These are phyloP conservation scores for Tetramitus jugosus DNA, from an alignment of 208 protist genomes.

Conservation along the genomic window DNA sequence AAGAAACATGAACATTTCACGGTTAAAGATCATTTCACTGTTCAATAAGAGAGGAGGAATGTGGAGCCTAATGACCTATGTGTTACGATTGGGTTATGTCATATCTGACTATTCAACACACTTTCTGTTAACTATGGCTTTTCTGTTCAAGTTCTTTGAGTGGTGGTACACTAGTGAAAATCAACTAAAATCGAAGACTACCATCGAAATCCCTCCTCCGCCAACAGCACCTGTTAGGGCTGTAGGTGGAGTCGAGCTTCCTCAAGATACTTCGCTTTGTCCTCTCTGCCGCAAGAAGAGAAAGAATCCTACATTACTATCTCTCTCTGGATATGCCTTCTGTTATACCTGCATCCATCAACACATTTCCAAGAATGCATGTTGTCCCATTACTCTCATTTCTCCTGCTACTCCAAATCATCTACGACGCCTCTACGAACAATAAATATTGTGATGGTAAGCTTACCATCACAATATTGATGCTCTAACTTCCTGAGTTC, in stretches of 20 bases:
- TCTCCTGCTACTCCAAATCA: background rate
- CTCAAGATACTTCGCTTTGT: background rate
- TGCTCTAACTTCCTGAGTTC: no score
- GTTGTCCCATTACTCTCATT: background rate
- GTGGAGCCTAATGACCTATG: background rate
- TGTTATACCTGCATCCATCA: conserved; percentile 11
- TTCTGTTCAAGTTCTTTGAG: conserved; percentile 16
- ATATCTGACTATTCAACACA: conserved; percentile 17
- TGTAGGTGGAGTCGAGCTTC: background rate
- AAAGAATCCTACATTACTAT: background rate
- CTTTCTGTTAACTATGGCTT: background rate
- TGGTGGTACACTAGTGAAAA: conserved; percentile 7
- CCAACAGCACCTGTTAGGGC: background rate
- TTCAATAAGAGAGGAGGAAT: background rate
- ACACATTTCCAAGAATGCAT: background rate
- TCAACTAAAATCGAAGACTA: background rate
- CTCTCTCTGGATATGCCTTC: conserved; percentile 18
- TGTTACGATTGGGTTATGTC: background rate
- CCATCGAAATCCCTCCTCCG: background rate
- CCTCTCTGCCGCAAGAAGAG: background rate
- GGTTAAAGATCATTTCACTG: background rate
- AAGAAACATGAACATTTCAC: background rate
- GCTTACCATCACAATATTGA: no score
- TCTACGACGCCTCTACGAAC: background rate
- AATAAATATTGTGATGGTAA: no score